These are phyloP conservation scores for Potentilla sterilis DNA, from an alignment of 306 rosid species.

Conservation along the genomic window DNA sequence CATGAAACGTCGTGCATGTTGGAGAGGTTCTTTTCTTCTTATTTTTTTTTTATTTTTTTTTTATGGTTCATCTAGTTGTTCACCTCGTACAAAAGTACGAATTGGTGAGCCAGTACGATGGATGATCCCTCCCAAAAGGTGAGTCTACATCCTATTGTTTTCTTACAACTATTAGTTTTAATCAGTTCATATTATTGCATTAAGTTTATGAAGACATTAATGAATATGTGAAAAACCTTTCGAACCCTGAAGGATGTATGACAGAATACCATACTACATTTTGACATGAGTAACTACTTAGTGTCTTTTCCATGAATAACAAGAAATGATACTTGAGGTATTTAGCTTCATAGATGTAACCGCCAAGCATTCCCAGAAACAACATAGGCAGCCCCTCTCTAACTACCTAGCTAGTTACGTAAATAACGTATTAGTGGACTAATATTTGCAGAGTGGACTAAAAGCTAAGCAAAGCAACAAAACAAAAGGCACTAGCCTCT, in stretches of 20 bases:
- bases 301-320: too few relatives aligned
- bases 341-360: neutral
- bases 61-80: neutral
- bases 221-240: too few relatives aligned
- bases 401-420: slow-evolving; percentile 6
- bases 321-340: neutral
- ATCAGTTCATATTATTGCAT: too few relatives aligned
- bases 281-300: too few relatives aligned
- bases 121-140: neutral
- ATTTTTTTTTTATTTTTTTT: too few relatives aligned
- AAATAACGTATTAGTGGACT: neutral
- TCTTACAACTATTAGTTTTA: too few relatives aligned
- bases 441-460: neutral
- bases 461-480: neutral
- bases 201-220: too few relatives aligned
- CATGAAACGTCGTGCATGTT: neutral
- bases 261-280: neutral
- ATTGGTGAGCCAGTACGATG: neutral
- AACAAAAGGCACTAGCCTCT: neutral
- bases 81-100: neutral
- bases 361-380: neutral
- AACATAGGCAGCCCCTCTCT: neutral
- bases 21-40: neutral
- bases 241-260: too few relatives aligned
- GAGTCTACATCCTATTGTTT: neutral